phyloP scores from a whole-genome alignment of 2,329 filamentous ascomycete species.

The Pseudogymnoascus sp. region DNA sequence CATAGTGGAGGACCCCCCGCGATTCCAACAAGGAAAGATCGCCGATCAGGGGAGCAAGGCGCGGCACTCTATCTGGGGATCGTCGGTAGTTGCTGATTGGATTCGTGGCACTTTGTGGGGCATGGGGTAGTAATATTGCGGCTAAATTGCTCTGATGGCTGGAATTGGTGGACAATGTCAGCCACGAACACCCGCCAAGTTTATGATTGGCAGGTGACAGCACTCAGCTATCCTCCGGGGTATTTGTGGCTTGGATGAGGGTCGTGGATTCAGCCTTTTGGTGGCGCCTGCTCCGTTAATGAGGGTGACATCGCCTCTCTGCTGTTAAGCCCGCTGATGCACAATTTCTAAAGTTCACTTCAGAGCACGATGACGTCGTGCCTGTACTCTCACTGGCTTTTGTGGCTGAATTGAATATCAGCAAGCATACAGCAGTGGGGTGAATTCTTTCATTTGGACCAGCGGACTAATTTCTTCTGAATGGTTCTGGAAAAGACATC shows the following conservation, averaged over 20 bases:
- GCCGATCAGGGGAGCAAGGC: neutral
- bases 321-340: neutral
- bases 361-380: slow-evolving; percentile 1
- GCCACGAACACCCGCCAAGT: neutral
- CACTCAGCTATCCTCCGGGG: neutral
- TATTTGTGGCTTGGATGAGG: neutral
- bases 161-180: slow-evolving; percentile 4
- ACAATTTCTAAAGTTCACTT: neutral
- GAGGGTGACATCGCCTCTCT: neutral
- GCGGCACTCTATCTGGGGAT: slow-evolving; percentile 3
- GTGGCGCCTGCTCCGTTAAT: neutral
- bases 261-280: slow-evolving; percentile 1
- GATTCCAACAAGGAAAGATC: neutral
- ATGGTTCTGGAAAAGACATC: neutral
- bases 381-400: neutral
- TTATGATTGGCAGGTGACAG: neutral
- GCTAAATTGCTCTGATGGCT: neutral
- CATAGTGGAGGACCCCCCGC: neutral
- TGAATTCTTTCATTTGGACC: neutral
- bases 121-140: neutral
- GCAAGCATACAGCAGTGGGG: neutral
- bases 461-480: neutral
- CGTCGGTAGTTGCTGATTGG: slow-evolving; percentile 7
- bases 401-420: neutral
- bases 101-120: slow-evolving; percentile 3